Base-by-base conservation (phyloP, 2,329 filamentous ascomycete species). In the Aspergillus terreus region DNA sequence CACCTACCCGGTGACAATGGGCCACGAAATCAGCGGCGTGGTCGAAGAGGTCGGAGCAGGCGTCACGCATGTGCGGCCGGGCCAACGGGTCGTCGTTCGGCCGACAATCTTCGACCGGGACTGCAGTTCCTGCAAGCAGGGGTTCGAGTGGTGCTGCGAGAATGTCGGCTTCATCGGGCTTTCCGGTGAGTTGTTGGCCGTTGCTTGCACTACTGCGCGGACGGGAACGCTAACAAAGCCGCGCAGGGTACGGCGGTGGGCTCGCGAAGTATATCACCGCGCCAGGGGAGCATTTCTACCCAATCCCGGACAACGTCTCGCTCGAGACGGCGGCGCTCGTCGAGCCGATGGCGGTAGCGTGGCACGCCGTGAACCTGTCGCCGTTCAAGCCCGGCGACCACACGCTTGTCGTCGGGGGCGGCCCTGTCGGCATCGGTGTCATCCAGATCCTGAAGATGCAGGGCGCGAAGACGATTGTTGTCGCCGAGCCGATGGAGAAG, bases 11-110 rank as follows among this genome's bases (percentile, higher is more conserved):
- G 74, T 86, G 12, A 82, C 77, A 0, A 72, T 87, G 14, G 84
- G 85, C 21, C 84, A 87, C 61, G 85, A 87, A 60, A 84, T 87
- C 65, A 79, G 77, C 2, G 84, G 84, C 12, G 74, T 78, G 1
- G 72, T 87, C 25, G 73, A 78, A 5, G 81, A 84, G 56, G 69
- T 86, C n/a, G 83, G 83, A 1, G 62, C 72, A 0, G 74, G 69
- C 0, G 77, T 83, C 3, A 62, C 59, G 9, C 52, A 58, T 63
- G 69, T 86, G 84, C 57, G 70, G 6, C 51, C 50, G 4, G 59
- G 59, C 15, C 54, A 60, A 33, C 51, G 75, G 30, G 82, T 84
- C 12, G 80, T 77, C 3, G 75, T 86, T 3, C 81, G 84, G 53
- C 84, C 84, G 1, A 83, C 58, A 3, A 59, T 62, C 14, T 60